Evolutionary conservation across 1,139 yeast genomes (phyloP), one percentile per base, ranked within the genome.

Genomic region (Fermentozyma sake): DNA sequence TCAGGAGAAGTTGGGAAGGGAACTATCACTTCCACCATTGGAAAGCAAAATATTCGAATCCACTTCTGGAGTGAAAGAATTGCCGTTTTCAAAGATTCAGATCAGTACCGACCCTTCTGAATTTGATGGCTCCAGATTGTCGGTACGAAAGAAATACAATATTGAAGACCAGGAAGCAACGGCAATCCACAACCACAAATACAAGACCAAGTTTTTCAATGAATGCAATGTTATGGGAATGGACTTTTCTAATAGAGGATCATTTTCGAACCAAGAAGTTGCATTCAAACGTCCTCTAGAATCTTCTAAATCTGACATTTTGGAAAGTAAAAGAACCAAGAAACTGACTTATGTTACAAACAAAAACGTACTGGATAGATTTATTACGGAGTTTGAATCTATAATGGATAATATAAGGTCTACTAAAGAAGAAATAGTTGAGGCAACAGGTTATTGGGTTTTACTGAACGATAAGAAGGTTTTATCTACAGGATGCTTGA

Each of bases 111-210:
- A 14, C 10, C 29, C 16, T 6, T 11, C 20, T 6, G 29, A 27
- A 16, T 17, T 25, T 12, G 28, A 25, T 18, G 20, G 17, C 9
- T 25, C 34, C 4, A 32, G 46, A 20, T 31, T 42, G 4, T 42
- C 46, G 3, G 41, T 42, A 9, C 33, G 46, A 18, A 39, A 41
- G 22, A 31, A 28, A 13, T 42, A 38, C 28, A 14, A 28, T 2
- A 14, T 22, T 6, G 35, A 30, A 11, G 32, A 32, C 10, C 11
- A 16, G 8, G 25, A 28, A 12, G 24, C 29, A 5, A 28, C 29
- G 4, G 13, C 17, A 13, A 12, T 16, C 6, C 46, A 42, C 18
- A 42, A 42, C 15, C 22, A 30, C 9, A 36, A 31, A 21, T 42
- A 42, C 26, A 16, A 28, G 7, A 15, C 34, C 9, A 42, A 41